Conservation (phyloP, 768 basidiomycete species). For the Leccinum broughii region DNA sequence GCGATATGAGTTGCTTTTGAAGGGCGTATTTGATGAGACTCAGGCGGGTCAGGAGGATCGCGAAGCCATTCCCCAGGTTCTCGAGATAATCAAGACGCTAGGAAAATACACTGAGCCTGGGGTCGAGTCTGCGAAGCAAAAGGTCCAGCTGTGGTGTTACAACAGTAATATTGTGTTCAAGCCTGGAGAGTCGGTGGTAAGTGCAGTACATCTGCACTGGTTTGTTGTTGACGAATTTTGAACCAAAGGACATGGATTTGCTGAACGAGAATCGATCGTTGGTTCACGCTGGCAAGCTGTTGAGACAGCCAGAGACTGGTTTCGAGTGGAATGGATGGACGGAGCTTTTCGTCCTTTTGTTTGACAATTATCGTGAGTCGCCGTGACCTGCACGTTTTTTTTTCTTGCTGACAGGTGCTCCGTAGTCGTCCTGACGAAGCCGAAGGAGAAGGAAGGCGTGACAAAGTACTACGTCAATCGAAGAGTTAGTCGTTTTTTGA, state of each 20-base stretch:
- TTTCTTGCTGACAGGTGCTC: conserved; percentile 13
- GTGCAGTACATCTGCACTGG: conserved; percentile 12
- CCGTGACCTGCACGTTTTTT: no score
- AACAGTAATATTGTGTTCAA: conserved; percentile 81
- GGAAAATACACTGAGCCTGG: conserved; percentile 89
- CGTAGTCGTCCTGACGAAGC: conserved; percentile 86
- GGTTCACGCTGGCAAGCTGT: conserved; percentile 79
- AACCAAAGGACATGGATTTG: conserved; percentile 81
- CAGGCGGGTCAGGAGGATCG: conserved; percentile 76
- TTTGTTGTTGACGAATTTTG: conserved; percentile 3
- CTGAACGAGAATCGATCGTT: conserved; percentile 79
- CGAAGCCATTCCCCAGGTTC: conserved; percentile 78
- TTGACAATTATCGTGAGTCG: conserved; percentile 89
- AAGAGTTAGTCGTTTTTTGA: conserved; percentile 49
- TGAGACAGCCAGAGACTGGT: conserved; percentile 86
- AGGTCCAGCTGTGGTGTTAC: conserved; percentile 88
- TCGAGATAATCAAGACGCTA: conserved; percentile 83
- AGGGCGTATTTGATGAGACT: conserved; percentile 76
- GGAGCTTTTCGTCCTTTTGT: conserved; percentile 86
- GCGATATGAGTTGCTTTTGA: conserved; percentile 85
- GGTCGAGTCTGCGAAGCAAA: conserved; percentile 80
- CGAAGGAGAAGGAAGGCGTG: conserved; percentile 73
- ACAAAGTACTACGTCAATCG: conserved; percentile 80
- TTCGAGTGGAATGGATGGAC: conserved; percentile 89
- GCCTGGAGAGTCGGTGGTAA: conserved; percentile 65